Evolutionary conservation across 176 grass and related monocot species (phyloP).

Genomic region (Chloris gayana): DNA sequence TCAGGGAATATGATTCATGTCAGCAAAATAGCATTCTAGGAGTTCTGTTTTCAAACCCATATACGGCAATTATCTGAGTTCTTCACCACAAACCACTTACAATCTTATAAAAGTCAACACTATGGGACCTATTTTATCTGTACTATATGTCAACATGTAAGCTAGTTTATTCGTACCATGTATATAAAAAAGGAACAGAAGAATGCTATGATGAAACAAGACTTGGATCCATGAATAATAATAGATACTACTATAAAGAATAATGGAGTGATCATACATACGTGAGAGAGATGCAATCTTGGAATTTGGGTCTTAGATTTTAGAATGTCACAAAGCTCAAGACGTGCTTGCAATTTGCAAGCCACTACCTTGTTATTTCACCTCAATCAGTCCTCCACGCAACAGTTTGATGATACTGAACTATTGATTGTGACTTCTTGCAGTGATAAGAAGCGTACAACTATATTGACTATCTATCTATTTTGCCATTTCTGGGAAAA

Average conservation of each 20-base stretch:
- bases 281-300: background rate
- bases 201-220: background rate
- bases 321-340: conserved; percentile 19
- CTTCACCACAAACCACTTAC: background rate
- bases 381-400: background rate
- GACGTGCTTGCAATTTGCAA: conserved; percentile 31
- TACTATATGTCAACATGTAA: background rate
- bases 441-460: background rate
- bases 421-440: background rate
- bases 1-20: background rate
- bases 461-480: background rate
- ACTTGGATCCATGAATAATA: background rate
- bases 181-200: background rate
- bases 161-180: background rate
- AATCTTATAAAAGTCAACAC: background rate
- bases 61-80: conserved; percentile 1
- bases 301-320: background rate
- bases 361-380: background rate
- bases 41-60: background rate
- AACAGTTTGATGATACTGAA: background rate
- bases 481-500: background rate
- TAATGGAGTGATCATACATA: too few species aligned
- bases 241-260: too few species aligned
- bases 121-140: background rate
- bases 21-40: background rate